Evolutionary conservation across 2,329 filamentous ascomycete species (phyloP).

Genomic region (Ophiostoma sp.): DNA sequence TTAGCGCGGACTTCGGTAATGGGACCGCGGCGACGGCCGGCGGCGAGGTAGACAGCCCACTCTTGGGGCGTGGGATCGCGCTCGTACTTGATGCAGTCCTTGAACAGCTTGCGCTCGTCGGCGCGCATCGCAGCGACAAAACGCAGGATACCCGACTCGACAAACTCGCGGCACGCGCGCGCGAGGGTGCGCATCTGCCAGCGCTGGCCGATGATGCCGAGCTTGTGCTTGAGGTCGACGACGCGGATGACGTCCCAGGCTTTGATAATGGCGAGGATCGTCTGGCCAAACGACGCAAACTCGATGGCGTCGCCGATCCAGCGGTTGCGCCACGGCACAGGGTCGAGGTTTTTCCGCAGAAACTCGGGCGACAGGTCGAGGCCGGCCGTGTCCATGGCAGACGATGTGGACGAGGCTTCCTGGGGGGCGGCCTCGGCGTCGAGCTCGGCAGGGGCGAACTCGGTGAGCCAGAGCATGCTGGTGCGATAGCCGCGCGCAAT

Average conservation of each 20-base stretch:
- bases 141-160: conserved; percentile 49
- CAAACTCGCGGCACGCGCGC: conserved; percentile 54
- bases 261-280: conserved; percentile 52
- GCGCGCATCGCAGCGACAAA: conserved; percentile 53
- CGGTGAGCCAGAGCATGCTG: conserved; percentile 56
- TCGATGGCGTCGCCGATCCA: conserved; percentile 57
- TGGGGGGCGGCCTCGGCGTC: conserved; percentile 31
- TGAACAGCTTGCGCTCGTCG: conserved; percentile 47
- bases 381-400: conserved; percentile 19
- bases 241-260: conserved; percentile 55
- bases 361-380: conserved; percentile 33
- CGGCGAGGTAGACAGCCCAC: conserved; percentile 51
- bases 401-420: not conserved
- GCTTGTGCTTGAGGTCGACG: conserved; percentile 52
- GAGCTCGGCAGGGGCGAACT: conserved; percentile 46
- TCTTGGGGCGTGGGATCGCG: conserved; percentile 52
- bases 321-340: conserved; percentile 50
- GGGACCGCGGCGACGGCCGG: conserved; percentile 37
- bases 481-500: conserved; percentile 55
- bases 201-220: conserved; percentile 49
- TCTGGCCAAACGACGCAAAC: conserved; percentile 51
- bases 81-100: conserved; percentile 56
- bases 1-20: conserved; percentile 24
- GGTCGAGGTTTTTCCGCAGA: conserved; percentile 41
- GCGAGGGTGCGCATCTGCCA: conserved; percentile 58